A percentile compares a stretch with the other conserved stretches of the same genome.
These are phyloP conservation scores for Flammula alnicola DNA, from an alignment of 1,284 basidiomycete genomes.

Conservation along the genomic window DNA sequence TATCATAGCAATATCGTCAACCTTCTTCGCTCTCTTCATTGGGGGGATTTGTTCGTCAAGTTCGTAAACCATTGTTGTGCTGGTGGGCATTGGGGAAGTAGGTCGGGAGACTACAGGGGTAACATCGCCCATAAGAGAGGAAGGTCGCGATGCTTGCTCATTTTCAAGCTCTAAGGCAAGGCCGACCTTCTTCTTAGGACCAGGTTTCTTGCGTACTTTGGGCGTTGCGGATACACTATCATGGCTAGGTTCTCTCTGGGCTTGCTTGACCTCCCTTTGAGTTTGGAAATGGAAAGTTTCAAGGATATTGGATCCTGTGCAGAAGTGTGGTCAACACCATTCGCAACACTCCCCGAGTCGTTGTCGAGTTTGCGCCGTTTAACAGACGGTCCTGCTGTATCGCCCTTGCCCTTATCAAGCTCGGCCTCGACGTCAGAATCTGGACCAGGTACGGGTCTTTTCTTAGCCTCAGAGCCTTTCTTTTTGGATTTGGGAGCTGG, in stretches of 20 bases:
- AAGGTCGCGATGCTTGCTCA: slow-evolving; percentile 58
- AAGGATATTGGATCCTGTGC: slow-evolving; percentile 27
- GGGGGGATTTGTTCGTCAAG: slow-evolving; percentile 70
- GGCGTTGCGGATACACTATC: slow-evolving; percentile 42
- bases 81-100: slow-evolving; percentile 61
- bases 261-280: slow-evolving; percentile 41
- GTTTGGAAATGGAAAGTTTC: slow-evolving; percentile 35
- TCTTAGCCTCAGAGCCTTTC: slow-evolving; percentile 50
- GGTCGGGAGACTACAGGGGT: slow-evolving; percentile 62
- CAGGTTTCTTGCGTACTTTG: slow-evolving; percentile 46
- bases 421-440: slow-evolving; percentile 63
- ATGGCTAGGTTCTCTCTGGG: slow-evolving; percentile 38
- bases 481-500: slow-evolving; percentile 35
- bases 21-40: slow-evolving; percentile 73
- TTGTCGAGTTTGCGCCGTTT: slow-evolving; percentile 62
- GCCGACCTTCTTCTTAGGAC: slow-evolving; percentile 46
- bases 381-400: slow-evolving; percentile 37
- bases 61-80: slow-evolving; percentile 68
- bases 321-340: slow-evolving; percentile 33
- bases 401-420: slow-evolving; percentile 32
- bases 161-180: slow-evolving; percentile 48
- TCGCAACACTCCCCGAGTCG: slow-evolving; percentile 27
- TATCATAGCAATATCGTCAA: slow-evolving; percentile 70
- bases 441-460: slow-evolving; percentile 50
- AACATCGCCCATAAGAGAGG: slow-evolving; percentile 60